phyloP scores from a whole-genome alignment of 345 rosid species.

The Bruguiera gymnorhiza region DNA sequence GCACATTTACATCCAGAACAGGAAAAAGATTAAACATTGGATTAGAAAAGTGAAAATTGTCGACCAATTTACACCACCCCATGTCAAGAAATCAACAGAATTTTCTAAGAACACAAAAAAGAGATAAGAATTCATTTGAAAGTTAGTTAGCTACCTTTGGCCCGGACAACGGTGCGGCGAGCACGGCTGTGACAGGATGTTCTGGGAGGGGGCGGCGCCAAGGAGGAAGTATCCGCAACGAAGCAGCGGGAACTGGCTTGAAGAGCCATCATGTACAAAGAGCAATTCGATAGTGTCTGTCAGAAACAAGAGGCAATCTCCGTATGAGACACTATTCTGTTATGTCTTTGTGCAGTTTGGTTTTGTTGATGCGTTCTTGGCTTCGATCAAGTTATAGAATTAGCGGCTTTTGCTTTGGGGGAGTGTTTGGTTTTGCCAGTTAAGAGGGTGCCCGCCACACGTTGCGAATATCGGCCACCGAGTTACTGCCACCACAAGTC shows the following conservation, averaged over 20 bases:
- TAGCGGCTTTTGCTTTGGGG: not conserved
- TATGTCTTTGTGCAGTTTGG: not conserved
- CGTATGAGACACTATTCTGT: not conserved
- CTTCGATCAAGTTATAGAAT: conserved; percentile 8
- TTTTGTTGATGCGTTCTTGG: not conserved
- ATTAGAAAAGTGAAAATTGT: not conserved
- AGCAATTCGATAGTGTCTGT: not conserved
- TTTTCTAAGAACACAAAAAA: not conserved
- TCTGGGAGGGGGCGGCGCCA: conserved; percentile 36
- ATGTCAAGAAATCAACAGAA: not conserved
- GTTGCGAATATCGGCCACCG: conserved; percentile 10
- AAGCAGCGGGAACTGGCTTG: conserved; percentile 48
- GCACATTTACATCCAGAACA: not conserved
- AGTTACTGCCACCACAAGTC: no score
- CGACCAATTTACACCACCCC: not conserved
- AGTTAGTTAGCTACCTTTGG: conserved; percentile 30
- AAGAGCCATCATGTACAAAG: conserved; percentile 30
- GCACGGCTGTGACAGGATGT: conserved; percentile 30
- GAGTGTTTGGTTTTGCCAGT: not conserved
- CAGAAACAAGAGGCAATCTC: conserved; percentile 1
- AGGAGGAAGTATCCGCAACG: conserved; percentile 35
- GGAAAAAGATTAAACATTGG: not conserved
- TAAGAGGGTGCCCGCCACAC: conserved; percentile 4
- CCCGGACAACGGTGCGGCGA: conserved; percentile 32
- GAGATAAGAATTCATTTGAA: not conserved